Evolutionary conservation across 116 monocot genomes (phyloP).

Genomic region (Trichopus zeylanicus): DNA sequence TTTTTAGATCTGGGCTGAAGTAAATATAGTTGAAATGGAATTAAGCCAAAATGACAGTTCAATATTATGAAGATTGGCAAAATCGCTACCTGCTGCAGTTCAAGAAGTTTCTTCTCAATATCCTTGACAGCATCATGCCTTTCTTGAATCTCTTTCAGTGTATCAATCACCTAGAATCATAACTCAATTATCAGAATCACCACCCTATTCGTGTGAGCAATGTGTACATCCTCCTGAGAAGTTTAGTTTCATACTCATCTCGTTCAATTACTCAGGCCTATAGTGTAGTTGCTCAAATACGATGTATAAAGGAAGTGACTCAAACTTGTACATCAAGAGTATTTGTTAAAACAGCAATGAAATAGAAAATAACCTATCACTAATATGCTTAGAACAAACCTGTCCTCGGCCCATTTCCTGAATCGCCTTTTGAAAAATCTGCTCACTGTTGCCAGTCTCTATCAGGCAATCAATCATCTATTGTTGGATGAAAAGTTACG

Average conservation of each 20-base stretch:
- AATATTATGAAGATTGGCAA: not conserved
- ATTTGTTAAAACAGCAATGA: no score
- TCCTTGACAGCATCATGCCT: conserved; percentile 62
- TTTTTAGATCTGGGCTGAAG: no score
- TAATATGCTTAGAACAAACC: conserved; percentile 18
- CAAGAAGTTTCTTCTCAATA: conserved; percentile 50
- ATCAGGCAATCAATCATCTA: conserved; percentile 56
- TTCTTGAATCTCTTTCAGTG: conserved; percentile 54
- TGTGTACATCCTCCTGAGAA: no score
- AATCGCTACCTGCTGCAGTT: conserved; percentile 44
- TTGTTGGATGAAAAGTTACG: not conserved
- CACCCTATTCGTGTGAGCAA: no score
- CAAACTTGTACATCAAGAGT: no score
- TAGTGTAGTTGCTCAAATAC: no score
- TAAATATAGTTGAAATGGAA: not conserved
- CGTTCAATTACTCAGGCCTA: no score
- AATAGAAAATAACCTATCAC: no score
- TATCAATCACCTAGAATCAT: conserved; percentile 32
- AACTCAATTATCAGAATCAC: not conserved
- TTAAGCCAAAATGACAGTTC: no score
- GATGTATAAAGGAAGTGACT: no score
- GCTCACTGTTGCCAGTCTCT: conserved; percentile 51
- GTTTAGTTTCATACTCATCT: no score
- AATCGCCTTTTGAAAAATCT: conserved; percentile 48
- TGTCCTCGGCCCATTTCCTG: conserved; percentile 59